These are phyloP conservation scores for Cyclotella atomus DNA, from an alignment of 108 stramenopile species.

Conservation along the genomic window DNA sequence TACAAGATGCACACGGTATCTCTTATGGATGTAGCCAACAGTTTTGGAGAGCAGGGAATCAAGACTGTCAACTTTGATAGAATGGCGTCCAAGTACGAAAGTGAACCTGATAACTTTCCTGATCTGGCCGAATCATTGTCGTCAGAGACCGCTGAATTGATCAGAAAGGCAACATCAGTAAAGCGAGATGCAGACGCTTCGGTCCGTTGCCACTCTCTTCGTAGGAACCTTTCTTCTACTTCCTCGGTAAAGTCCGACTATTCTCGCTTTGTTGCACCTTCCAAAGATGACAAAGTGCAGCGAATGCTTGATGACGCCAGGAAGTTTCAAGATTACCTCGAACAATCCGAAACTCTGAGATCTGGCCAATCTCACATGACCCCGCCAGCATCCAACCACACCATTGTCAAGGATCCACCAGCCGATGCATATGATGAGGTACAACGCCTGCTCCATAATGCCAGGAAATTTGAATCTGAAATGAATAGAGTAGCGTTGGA, in stretches of 20 bases:
- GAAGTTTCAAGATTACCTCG: not conserved
- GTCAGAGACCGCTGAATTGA: not conserved
- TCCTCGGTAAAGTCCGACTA: not conserved
- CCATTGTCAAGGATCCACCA: not conserved
- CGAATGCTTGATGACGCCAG: not conserved
- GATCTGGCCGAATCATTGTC: not conserved
- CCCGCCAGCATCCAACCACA: not conserved
- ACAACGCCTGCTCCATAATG: not conserved
- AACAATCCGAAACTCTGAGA: not conserved
- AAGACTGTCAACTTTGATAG: slow-evolving; percentile 6
- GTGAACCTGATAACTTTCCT: not conserved
- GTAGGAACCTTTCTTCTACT: not conserved
- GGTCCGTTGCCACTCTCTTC: not conserved
- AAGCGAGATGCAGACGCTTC: not conserved
- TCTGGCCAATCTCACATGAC: not conserved
- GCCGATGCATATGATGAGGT: slow-evolving; percentile 1
- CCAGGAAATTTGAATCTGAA: not conserved
- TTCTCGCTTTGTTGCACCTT: not conserved
- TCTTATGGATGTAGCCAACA: not conserved
- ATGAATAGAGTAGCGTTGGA: slow-evolving; percentile 13
- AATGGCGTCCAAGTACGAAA: not conserved
- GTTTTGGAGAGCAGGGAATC: slow-evolving; percentile 4
- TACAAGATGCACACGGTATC: not conserved
- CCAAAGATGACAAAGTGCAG: not conserved
- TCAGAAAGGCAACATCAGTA: not conserved